phyloP scores from a whole-genome alignment of 2,329 filamentous ascomycete species.

The Diplodia scrobiculata region DNA sequence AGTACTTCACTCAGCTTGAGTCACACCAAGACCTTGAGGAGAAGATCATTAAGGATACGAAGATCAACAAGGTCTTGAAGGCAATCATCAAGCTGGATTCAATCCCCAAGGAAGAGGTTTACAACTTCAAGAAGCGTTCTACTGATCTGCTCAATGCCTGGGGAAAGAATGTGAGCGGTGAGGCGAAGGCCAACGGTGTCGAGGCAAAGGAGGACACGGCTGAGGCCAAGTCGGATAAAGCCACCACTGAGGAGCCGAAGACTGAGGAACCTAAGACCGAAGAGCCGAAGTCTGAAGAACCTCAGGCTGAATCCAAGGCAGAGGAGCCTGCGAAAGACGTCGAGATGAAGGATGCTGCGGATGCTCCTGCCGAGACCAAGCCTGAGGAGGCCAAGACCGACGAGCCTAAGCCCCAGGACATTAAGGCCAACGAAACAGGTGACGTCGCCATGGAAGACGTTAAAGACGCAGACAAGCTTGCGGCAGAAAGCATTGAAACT shows the following conservation, averaged over 20 bases:
- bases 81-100: conserved; percentile 83
- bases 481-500: neutral
- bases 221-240: conserved; percentile 32
- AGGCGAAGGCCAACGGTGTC: conserved; percentile 49
- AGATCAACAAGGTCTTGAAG: conserved; percentile 98
- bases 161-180: conserved; percentile 70
- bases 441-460: neutral
- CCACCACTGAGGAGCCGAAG: conserved; percentile 34
- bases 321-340: conserved; percentile 39
- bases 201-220: conserved; percentile 34
- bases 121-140: conserved; percentile 83
- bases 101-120: conserved; percentile 87
- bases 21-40: conserved; percentile 78
- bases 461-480: neutral
- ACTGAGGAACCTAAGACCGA: conserved; percentile 44
- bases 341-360: conserved; percentile 42
- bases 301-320: conserved; percentile 42
- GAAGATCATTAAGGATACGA: conserved; percentile 83
- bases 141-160: conserved; percentile 80
- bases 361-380: conserved; percentile 31
- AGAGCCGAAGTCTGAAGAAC: conserved; percentile 43
- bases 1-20: conserved; percentile 79
- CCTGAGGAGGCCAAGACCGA: conserved; percentile 30
- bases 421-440: conserved; percentile 31
- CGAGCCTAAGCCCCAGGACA: conserved; percentile 40